Evolutionary conservation across 768 basidiomycete species (phyloP).

Genomic region (Scleroderma citrinum): DNA sequence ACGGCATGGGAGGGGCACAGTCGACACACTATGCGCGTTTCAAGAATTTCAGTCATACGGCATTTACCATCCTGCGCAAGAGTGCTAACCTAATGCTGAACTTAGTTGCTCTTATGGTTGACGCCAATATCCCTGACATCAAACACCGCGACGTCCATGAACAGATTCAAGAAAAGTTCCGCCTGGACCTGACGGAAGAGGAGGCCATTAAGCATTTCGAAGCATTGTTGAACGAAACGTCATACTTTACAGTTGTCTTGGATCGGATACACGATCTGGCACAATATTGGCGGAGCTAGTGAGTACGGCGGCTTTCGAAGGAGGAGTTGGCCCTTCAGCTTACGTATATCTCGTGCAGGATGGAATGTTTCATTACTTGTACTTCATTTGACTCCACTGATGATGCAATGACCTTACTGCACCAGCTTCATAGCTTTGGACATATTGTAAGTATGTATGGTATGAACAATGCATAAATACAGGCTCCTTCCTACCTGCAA

Average conservation of each 20-base stretch:
- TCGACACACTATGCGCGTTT: constrained; percentile 93
- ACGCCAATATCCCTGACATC: constrained; percentile 97
- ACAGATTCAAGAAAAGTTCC: constrained; percentile 95
- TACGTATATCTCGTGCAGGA: too few relatives aligned
- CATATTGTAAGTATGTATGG: too few relatives aligned
- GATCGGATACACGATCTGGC: constrained; percentile 92
- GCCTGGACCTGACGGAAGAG: constrained; percentile 90
- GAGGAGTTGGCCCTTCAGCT: background rate
- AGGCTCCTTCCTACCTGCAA: too few relatives aligned
- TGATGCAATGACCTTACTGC: too few relatives aligned
- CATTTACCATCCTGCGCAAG: constrained; percentile 92
- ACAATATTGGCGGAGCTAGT: constrained; percentile 79
- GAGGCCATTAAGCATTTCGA: constrained; percentile 98
- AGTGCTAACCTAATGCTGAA: constrained; percentile 97
- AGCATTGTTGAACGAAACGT: constrained; percentile 87
- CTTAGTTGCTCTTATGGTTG: constrained; percentile 93
- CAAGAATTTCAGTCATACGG: constrained; percentile 97
- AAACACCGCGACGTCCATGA: constrained; percentile 83
- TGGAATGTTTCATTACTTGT: too few relatives aligned
- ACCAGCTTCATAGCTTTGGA: too few relatives aligned
- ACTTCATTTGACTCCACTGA: too few relatives aligned
- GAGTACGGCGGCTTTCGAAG: background rate
- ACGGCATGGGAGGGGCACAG: constrained; percentile 95
- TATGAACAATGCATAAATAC: too few relatives aligned
- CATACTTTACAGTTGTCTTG: constrained; percentile 87